Evolutionary conservation across 805 yeast genomes (phyloP), one percentile per base, ranked within the genome.

Genomic region (Komagataella phaffii): DNA sequence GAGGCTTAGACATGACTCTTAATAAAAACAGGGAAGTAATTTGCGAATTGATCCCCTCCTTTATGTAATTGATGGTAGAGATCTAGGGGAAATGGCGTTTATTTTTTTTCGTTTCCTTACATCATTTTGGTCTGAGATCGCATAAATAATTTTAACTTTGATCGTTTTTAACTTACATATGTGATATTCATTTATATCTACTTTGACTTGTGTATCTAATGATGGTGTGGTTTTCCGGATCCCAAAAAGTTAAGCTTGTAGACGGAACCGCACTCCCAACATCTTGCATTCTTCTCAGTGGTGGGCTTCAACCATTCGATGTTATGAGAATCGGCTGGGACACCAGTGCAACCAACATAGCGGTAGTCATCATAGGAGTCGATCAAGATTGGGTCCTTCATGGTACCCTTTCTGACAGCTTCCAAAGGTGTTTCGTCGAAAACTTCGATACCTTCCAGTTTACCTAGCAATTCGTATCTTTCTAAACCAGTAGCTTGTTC

Each of bases 401-500:
- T 75, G 61, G 97, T 89, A 66, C 99, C 99, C 55, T 67, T 80
- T 74, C 97, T 90, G 63, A 88, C 83, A 58, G 89, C 71, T 57
- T 88, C 88, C 65, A 93, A 80, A 60, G 95, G 93, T 68, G 83
- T 85, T 64, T 81, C 75, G 76, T 93, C 98, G 71, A 86, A 87
- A 57, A 93, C 78, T 63, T 93, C 97, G 59, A 91, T 79, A 79
- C 99, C 99, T 71, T 90, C 96, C 67, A 87, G 74, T 72, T 88
- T 86, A 74, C 95, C 97, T 64, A 93, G 80, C 61, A 86, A 69
- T 78, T 93, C 99, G 60, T 90, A 77, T 81, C 99, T 89, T 73
- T 87, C 98, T 65, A 91, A 76, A 85, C 99, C 99, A 50, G 99
- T 93, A 63, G 97, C 89, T 76, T 91, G 98, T 64, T 93, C 96